phyloP scores from a whole-genome alignment of 1,284 basidiomycete species.

The Sphagnurus paluster region DNA sequence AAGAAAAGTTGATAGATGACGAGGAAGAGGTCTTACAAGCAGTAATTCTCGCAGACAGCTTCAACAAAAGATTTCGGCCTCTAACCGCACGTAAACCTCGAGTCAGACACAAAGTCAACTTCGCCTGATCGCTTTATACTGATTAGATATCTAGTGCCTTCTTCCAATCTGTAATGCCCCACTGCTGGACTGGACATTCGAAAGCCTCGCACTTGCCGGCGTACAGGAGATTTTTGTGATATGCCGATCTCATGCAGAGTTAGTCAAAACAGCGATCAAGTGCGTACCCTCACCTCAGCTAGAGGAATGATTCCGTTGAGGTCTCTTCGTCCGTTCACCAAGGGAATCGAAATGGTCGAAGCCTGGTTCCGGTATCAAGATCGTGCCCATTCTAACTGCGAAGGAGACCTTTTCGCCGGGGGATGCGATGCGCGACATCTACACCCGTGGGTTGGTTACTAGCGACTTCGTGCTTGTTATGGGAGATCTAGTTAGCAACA shows the following conservation, averaged over 20 bases:
- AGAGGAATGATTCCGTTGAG: slow-evolving; percentile 9
- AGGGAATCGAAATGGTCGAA: slow-evolving; percentile 83
- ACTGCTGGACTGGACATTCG: slow-evolving; percentile 94
- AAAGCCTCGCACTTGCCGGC: slow-evolving; percentile 88
- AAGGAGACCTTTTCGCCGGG: slow-evolving; percentile 90
- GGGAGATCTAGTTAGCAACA: slow-evolving; percentile 93
- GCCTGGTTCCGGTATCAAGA: slow-evolving; percentile 76
- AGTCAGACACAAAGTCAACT: slow-evolving; percentile 46
- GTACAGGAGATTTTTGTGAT: slow-evolving; percentile 97
- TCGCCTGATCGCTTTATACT: slow-evolving; percentile 17
- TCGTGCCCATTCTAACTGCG: slow-evolving; percentile 85
- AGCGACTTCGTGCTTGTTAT: slow-evolving; percentile 93
- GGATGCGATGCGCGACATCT: slow-evolving; percentile 96
- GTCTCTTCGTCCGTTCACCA: slow-evolving; percentile 14
- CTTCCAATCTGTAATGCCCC: slow-evolving; percentile 94
- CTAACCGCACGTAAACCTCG: slow-evolving; percentile 83
- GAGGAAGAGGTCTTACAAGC: slow-evolving; percentile 88
- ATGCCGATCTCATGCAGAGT: slow-evolving; percentile 83
- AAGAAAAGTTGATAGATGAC: slow-evolving; percentile 62
- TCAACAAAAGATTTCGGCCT: slow-evolving; percentile 90
- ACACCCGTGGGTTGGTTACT: slow-evolving; percentile 90
- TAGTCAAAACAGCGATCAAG: slow-evolving; percentile 81
- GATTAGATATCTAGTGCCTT: slow-evolving; percentile 62
- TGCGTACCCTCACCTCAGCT: slow-evolving; percentile 38
- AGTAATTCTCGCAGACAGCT: slow-evolving; percentile 92